Evolutionary conservation across 208 protist genomes (phyloP), one percentile per base, ranked within the genome.

Genomic region (Leishmania braziliensis): DNA sequence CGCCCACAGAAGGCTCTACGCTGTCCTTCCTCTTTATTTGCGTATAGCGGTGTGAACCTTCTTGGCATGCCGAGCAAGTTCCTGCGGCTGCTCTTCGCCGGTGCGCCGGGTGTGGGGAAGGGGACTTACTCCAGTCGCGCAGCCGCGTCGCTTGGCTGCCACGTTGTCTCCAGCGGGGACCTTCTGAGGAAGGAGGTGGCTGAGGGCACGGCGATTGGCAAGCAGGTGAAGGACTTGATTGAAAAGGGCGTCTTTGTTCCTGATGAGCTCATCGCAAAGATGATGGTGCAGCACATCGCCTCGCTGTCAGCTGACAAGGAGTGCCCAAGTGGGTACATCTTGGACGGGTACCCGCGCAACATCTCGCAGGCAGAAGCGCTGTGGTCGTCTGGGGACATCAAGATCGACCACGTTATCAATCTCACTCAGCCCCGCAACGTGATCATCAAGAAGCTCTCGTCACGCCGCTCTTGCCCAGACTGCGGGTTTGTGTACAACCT

Each of bases 261-360:
- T 1, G 93, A 97, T 80, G 84, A 84, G 6, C 80, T 97, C 36
- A 91, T 98, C 66, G 82, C 89, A n/a, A 71, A 92, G 18, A 87
- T 97, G 71, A 87, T 98, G 48, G 73, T 77, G 36, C 74, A 85
- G 54, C 82, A 87, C 70, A 75, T 96, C 12, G 75, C 60, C 23
- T 76, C 20, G 29, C 65, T 88, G 26, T 51, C 46, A 36, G 65
- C 69, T 0, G 69, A 79, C 74, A 79, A 65, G 46, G 46, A 84
- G 29, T 51, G 78, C 23, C 81, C 78, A 3, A 78, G 90, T 62
- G 90, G 92, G 33, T 99, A 95, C 89, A 90, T 99, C 33, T 79
- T 99, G 20, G 98, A 99, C 80, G 98, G 98, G 46, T 98, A 94
- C 84, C 98, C 98, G 48, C 89, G 98, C 73, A 98, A 95, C 58